These are phyloP conservation scores for Penicillium sp. DNA, from an alignment of 2,329 filamentous ascomycete species.

Conservation along the genomic window DNA sequence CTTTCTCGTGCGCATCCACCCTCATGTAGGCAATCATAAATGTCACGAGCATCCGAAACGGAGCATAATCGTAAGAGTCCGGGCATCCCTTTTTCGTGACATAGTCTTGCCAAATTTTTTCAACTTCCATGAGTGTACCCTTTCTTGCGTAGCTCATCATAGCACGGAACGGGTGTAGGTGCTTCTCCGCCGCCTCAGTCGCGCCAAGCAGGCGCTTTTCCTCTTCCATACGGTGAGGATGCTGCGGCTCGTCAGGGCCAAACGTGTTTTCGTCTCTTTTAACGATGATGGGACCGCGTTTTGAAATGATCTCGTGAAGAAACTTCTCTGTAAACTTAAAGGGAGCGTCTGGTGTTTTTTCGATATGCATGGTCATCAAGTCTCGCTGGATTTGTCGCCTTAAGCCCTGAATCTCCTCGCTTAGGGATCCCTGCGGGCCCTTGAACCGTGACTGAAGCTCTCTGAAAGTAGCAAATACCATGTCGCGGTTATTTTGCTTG, in stretches of 20 bases:
- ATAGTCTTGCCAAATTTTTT: constrained; percentile 63
- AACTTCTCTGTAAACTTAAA: constrained; percentile 43
- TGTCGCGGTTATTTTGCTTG: constrained; percentile 51
- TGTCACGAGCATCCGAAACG: constrained; percentile 63
- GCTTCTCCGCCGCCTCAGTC: neutral
- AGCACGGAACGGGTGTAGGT: constrained; percentile 33
- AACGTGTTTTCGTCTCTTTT: constrained; percentile 52
- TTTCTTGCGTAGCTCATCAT: constrained; percentile 60
- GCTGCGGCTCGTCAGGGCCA: constrained; percentile 25
- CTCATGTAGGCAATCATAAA: constrained; percentile 71
- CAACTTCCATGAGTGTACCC: constrained; percentile 54
- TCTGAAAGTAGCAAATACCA: constrained; percentile 57
- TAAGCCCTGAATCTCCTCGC: constrained; percentile 43
- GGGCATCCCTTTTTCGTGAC: constrained; percentile 24
- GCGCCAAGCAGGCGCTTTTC: no score
- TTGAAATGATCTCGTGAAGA: constrained; percentile 44
- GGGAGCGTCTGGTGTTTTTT: constrained; percentile 25
- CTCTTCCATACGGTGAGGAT: neutral
- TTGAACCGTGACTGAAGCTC: constrained; percentile 45
- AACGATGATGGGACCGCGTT: constrained; percentile 36
- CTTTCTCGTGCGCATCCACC: constrained; percentile 62
- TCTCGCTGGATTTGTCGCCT: constrained; percentile 42
- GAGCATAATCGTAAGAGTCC: constrained; percentile 43
- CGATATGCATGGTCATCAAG: constrained; percentile 27
- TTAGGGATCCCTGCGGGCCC: constrained; percentile 31